Evolutionary conservation across 257 asterid genomes (phyloP).

Genomic region (Rubia yunnanensis): DNA sequence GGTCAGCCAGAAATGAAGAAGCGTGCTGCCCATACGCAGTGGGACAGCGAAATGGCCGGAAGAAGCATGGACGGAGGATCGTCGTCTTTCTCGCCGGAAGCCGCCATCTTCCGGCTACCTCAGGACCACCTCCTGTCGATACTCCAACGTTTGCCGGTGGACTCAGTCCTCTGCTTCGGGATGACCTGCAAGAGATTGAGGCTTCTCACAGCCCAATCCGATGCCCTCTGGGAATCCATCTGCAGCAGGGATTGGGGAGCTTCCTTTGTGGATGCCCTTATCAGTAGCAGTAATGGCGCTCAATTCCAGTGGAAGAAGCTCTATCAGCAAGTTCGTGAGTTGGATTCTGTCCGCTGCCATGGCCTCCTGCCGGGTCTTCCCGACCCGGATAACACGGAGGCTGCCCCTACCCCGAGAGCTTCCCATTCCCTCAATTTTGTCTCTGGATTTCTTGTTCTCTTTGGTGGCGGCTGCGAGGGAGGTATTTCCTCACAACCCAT

Average conservation of each 20-base stretch:
- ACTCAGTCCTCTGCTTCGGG: constrained; percentile 60
- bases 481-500: constrained; percentile 33
- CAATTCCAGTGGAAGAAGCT: constrained; percentile 52
- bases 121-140: constrained; percentile 70
- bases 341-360: constrained; percentile 57
- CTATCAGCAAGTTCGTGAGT: constrained; percentile 48
- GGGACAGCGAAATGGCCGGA: constrained; percentile 37
- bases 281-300: constrained; percentile 8
- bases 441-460: constrained; percentile 65
- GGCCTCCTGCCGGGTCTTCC: constrained; percentile 20
- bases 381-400: constrained; percentile 22
- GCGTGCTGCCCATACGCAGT: not conserved
- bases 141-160: constrained; percentile 55
- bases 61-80: constrained; percentile 27
- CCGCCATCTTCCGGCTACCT: constrained; percentile 36
- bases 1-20: constrained; percentile 1
- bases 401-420: constrained; percentile 68
- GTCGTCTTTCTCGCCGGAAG: constrained; percentile 12
- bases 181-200: constrained; percentile 59
- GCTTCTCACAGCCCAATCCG: constrained; percentile 47
- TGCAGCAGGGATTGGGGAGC: constrained; percentile 83
- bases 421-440: constrained; percentile 80
- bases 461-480: constrained; percentile 94
- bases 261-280: constrained; percentile 35
- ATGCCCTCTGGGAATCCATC: constrained; percentile 73